Evolutionary conservation across 2,329 filamentous ascomycete species (phyloP), one percentile per base, ranked within the genome.

Genomic region (Trichoderma koningii): DNA sequence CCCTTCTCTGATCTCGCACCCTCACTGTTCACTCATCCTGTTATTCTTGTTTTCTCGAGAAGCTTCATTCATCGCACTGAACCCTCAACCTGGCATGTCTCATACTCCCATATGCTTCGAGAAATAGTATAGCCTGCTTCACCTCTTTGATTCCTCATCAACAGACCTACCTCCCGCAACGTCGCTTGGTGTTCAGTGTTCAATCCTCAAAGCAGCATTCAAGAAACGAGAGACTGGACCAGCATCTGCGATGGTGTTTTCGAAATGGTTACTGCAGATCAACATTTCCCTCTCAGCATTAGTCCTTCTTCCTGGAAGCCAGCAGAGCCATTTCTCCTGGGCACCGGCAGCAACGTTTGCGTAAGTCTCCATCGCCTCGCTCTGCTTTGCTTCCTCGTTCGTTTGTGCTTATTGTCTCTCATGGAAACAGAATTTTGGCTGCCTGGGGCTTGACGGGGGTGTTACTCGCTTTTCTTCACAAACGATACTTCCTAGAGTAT

Each of bases 211-310:
- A 50, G 19, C 23, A 42, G 45, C 45, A 28, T 26, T 28, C 23
- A n/a, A n/a, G 50, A 26, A 45, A 15, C 6, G 30, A 50, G 7
- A 38, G 42, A 15, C 45, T 51, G 41, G 30, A 26, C 45, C 56
- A 51, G 9, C 3, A 41, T 60, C 56, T 60, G 56, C 45, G 21
- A 60, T 60, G 56, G 56, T 60, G 30, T 41, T 51, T 17, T 51
- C 51, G 30, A 15, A 57, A 59, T 64, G 62, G 62, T 34, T 64
- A 34, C 42, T 56, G 53, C 45, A 56, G 44, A 52, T 64, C 47
- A 64, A 64, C n/a, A 53, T 57, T 34, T 64, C 62, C 34, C 62
- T 64, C 15, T 64, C 62, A 7, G 55, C 34, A 15, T 34, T 64
- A 28, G 45, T 64, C 45, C 62, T 64, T 26, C 47, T 64, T 9